A percentile compares a stretch with the other conserved stretches of the same genome.
phyloP scores from a whole-genome alignment of 805 yeast species.

The Saturnispora hagleri region DNA sequence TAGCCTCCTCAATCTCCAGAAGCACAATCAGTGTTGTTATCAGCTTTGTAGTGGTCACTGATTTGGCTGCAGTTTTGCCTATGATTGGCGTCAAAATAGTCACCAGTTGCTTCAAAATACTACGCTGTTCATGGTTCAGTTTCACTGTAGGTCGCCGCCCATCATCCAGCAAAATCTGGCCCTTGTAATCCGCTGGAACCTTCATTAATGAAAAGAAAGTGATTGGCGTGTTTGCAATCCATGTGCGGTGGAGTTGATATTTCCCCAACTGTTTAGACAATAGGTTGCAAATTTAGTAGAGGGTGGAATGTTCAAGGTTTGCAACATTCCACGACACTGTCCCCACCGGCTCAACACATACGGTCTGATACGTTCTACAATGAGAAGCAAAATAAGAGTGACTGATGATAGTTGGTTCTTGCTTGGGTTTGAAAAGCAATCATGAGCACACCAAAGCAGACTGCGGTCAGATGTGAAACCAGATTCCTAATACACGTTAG shows the following conservation, averaged over 20 bases:
- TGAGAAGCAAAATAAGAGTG: background rate
- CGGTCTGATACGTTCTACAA: background rate
- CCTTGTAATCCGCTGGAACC: slow-evolving; percentile 18
- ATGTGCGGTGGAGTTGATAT: slow-evolving; percentile 1
- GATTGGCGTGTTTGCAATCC: background rate
- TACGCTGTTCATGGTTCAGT: slow-evolving; percentile 20
- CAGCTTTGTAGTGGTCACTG: slow-evolving; percentile 14
- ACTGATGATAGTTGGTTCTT: background rate
- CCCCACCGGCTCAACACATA: background rate
- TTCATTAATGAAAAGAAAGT: slow-evolving; percentile 14
- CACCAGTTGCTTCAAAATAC: slow-evolving; percentile 15
- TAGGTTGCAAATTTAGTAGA: background rate
- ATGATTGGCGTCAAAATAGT: slow-evolving; percentile 1
- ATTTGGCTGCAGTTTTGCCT: slow-evolving; percentile 11
- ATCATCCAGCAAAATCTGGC: slow-evolving; percentile 20
- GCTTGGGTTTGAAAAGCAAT: background rate
- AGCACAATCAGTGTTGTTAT: slow-evolving; percentile 18
- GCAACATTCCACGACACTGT: background rate
- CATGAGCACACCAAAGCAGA: background rate
- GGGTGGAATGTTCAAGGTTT: background rate
- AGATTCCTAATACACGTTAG: background rate
- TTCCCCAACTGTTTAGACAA: background rate
- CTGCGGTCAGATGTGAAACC: background rate
- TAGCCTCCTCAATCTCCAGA: slow-evolving; percentile 14
- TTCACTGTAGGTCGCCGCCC: slow-evolving; percentile 18